These are phyloP conservation scores for Cryphonectria parasitica DNA, from an alignment of 2,329 filamentous ascomycete species.

Conservation along the genomic window DNA sequence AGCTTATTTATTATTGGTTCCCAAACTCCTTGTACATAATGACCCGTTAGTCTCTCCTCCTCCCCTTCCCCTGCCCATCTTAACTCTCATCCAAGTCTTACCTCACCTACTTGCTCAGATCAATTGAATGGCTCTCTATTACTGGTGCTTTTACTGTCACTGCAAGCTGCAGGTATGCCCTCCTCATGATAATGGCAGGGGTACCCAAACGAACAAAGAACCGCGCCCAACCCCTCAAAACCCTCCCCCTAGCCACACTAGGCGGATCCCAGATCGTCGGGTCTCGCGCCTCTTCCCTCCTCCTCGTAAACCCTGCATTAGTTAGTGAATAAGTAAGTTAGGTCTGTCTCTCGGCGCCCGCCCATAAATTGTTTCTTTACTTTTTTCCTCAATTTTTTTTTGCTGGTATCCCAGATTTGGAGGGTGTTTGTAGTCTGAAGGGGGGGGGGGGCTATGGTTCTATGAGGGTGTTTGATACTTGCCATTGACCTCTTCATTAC, in stretches of 20 bases:
- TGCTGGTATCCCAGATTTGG: too few relatives aligned
- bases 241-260: not conserved
- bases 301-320: conserved; percentile 1
- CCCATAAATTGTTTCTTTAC: not conserved
- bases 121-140: not conserved
- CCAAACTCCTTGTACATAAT: not conserved
- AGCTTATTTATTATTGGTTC: not conserved
- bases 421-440: too few relatives aligned
- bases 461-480: not conserved
- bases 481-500: not conserved
- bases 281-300: conserved; percentile 7
- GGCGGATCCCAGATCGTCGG: conserved; percentile 23
- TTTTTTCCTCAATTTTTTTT: not conserved
- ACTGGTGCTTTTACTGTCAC: not conserved
- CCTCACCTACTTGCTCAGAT: conserved; percentile 13
- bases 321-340: not conserved
- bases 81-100: not conserved
- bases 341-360: not conserved
- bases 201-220: not conserved
- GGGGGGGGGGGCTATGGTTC: too few relatives aligned
- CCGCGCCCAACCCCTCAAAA: not conserved
- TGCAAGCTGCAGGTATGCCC: conserved; percentile 13
- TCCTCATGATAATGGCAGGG: conserved; percentile 11
- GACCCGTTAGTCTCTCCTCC: not conserved
- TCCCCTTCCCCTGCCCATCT: not conserved